Base-by-base conservation (phyloP, 2,329 filamentous ascomycete species). In the Exophiala sideris region DNA sequence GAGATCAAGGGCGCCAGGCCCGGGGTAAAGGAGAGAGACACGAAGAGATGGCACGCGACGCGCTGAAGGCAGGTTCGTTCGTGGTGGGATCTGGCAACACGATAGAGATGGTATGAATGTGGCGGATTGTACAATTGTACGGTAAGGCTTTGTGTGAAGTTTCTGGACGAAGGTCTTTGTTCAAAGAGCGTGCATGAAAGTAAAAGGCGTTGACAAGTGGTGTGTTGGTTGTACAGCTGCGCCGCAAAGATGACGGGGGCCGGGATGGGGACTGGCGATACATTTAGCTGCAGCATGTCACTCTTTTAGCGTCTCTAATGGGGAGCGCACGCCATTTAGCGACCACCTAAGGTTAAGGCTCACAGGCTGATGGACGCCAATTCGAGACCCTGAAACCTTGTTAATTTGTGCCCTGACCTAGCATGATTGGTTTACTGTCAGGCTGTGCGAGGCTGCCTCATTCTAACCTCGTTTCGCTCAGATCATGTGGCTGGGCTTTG, bases 161-260 rank as follows among this genome's bases (percentile, higher is more conserved):
- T 29, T 38, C 12, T n/a, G 35, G 10, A 38, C 5, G 10, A 38
- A 10, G 35, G 5, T 38, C 40, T 29, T 20, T n/a, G 21, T n/a
- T 41, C n/a, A 52, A 52, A 20, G 20, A 18, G 41, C 9, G 18
- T 14, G 33, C 38, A 10, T 18, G n/a, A 9, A 14, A 24, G 24
- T 24, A 8, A 34, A 38, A 16, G 47, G 21, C 6, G 46, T 33
- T 11, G 35, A 50, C 40, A 50, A 54, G 46, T 38, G 29, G 36
- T 41, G 11, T 5, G 6, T 45, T 45, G 5, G 42, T 5, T 8
- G 24, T 8, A 29, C 24, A 34, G 42, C 52, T 55, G 52, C 52
- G 52, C 52, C 52, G 47, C 52, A 55, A 47, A 29, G 48, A 45
- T 50, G 46, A 50, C 47, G 29, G 36, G 35, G 38, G 34, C 14